Base-by-base conservation (phyloP, 805 yeast species). In the Cyberlindnera suaveolens region DNA sequence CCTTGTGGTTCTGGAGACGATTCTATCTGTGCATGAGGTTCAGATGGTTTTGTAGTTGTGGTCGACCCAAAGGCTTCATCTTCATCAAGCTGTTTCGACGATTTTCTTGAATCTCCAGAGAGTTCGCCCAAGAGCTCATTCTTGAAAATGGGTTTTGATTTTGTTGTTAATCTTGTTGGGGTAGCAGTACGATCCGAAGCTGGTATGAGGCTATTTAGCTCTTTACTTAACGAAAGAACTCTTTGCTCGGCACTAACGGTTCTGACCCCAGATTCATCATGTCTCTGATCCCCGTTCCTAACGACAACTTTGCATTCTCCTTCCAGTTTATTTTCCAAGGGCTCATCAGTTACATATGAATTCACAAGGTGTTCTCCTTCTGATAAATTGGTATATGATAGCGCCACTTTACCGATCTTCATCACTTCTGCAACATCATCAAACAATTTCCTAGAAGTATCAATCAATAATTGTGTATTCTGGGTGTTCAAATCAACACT, bases 401-500 rank as follows among this genome's bases (percentile, higher is more conserved):
- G 29, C 34, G 49, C 45, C 6, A 26, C 34, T 30, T 55, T 54
- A 40, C 54, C 54, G n/a, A 61, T 39, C 14, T 51, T 35, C 31
- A 52, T 71, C 43, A 62, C 51, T 36, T 63, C 62, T 10, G 62
- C 67, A 36, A 71, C 45, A 27, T 72, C 63, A 20, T 62, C 64
- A 46, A 80, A 64, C 17, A 71, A 63, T 8, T 67, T 68, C 38
- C 72, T 72, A 43, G 77, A 72, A 41, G 75, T 74, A 34, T 62
- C 65, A 38, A 79, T 56, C 3, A 77, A 54, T 3, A 58, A 48
- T 42, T 70, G 65, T 5, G 77, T 64, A 38, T 75, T 75, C 42
- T 64, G 66, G n/a, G 78, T 77, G 48, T 77, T 80, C 16, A 63
- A 52, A 41, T 67, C 70, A 3, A 80, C 64, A 3, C 69, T 67